Evolutionary conservation across 2,329 filamentous ascomycete genomes (phyloP), one percentile per base, ranked within the genome.

Genomic region (Amauroascus verrucosus): DNA sequence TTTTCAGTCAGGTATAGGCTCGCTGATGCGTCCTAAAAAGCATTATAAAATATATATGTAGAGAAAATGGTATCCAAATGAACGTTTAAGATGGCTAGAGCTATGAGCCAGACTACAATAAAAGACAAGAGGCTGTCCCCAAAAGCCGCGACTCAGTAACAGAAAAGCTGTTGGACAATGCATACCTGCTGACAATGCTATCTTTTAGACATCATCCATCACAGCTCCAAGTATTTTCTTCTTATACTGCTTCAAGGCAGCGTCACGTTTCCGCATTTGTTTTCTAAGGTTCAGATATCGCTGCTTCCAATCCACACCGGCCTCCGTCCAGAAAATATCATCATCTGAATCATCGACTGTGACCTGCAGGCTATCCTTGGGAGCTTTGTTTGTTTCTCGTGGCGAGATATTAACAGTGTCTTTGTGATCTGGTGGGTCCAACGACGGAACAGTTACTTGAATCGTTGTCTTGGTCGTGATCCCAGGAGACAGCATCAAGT

Each of bases 151-250:
- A 30, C 26, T 9, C 26, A 30, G 26, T 5, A 9, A 9, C 9
- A 30, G 4, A 30, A 35, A 35, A 3, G 8, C 5, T 11, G 14
- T n/a, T 13, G 11, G 30, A 11, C 30, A 32, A 11, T 6, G 30
- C 30, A 6, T 32, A 11, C 30, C n/a, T 38, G 5, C 8, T 18
- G n/a, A 22, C 37, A 43, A 26, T 43, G 6, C 22, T 43, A 28
- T 38, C 13, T 32, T 7, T 40, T 32, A 56, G 9, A 43, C 18
- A 49, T 52, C 55, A 38, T 53, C 43, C 69, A 72, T 72, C n/a
- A 72, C 70, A 14, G 67, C 70, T 57, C 72, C 68, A 14, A 72
- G 61, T 28, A 72, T 70, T 44, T 65, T 70, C 32, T 69, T 68
- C 53, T 71, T 71, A 51, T 72, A 72, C 40, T 70, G 62, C 1